These are phyloP conservation scores for Bacidia gigantensis DNA, from an alignment of 495 filamentous ascomycete genomes.

Conservation along the genomic window DNA sequence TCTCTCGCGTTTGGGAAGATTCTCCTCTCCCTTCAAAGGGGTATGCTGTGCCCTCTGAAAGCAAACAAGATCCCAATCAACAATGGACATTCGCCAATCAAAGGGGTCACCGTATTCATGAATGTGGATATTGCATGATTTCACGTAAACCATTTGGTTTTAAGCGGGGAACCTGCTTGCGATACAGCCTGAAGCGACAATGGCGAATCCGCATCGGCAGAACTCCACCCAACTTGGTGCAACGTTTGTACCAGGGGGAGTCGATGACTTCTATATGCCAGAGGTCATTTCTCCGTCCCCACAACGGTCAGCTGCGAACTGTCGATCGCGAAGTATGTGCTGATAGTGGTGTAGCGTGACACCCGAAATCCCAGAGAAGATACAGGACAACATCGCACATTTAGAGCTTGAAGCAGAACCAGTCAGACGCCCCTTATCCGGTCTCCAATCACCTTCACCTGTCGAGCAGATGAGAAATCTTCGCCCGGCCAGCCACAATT, in stretches of 20 bases:
- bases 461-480: constrained; percentile 3
- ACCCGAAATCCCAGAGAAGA: constrained; percentile 69
- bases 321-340: constrained; percentile 6
- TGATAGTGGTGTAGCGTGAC: constrained; percentile 41
- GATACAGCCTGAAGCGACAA: not conserved
- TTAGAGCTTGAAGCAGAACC: constrained; percentile 64
- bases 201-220: constrained; percentile 26
- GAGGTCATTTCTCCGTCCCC: constrained; percentile 71
- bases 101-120: too few relatives aligned
- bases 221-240: constrained; percentile 50
- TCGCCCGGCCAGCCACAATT: not conserved
- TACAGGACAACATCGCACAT: constrained; percentile 80
- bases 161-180: too few relatives aligned
- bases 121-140: too few relatives aligned
- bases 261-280: constrained; percentile 77
- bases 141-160: not conserved
- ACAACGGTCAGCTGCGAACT: constrained; percentile 56
- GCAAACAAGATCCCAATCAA: too few relatives aligned
- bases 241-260: constrained; percentile 79
- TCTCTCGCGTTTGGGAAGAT: too few relatives aligned
- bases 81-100: too few relatives aligned
- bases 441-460: constrained; percentile 16
- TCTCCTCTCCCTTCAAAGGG: too few relatives aligned
- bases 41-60: too few relatives aligned
- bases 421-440: constrained; percentile 12